These are phyloP conservation scores for Ceratobasidium sp. DNA, from an alignment of 1,284 basidiomycete genomes.

Conservation along the genomic window DNA sequence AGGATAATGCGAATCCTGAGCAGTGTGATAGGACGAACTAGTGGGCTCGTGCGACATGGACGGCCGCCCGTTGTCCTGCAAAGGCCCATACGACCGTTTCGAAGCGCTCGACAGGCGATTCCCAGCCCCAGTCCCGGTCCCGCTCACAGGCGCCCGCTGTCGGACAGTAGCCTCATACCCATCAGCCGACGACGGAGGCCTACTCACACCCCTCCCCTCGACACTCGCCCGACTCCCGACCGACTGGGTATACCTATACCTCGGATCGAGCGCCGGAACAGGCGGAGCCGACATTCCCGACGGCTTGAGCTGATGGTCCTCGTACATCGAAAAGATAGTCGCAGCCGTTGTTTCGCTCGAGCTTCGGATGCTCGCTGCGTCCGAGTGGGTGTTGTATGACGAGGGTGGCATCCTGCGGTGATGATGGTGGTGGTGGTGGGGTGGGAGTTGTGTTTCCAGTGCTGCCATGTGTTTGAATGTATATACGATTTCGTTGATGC, in stretches of 20 bases:
- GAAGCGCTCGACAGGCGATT: neutral
- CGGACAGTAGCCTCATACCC: conserved; percentile 6
- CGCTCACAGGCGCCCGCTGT: neutral
- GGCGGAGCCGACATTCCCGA: neutral
- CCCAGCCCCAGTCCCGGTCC: neutral
- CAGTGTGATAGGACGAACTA: neutral
- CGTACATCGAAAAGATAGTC: conserved; percentile 86
- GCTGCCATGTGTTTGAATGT: neutral
- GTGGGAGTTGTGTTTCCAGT: neutral
- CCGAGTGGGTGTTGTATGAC: conserved; percentile 16
- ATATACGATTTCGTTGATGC: no score
- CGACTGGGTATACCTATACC: conserved; percentile 45
- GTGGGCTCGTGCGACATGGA: neutral
- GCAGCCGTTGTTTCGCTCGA: conserved; percentile 73
- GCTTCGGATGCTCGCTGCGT: conserved; percentile 43
- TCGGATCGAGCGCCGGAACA: conserved; percentile 39
- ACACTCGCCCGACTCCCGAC: conserved; percentile 21
- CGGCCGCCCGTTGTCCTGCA: neutral
- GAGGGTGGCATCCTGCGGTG: neutral
- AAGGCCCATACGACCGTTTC: neutral
- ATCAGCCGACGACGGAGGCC: neutral
- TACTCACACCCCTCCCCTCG: neutral
- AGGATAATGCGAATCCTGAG: neutral
- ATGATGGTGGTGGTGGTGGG: neutral
- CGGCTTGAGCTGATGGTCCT: conserved; percentile 55